These are phyloP conservation scores for Aspergillus arachidicola DNA, from an alignment of 2,329 filamentous ascomycete genomes.

Conservation along the genomic window DNA sequence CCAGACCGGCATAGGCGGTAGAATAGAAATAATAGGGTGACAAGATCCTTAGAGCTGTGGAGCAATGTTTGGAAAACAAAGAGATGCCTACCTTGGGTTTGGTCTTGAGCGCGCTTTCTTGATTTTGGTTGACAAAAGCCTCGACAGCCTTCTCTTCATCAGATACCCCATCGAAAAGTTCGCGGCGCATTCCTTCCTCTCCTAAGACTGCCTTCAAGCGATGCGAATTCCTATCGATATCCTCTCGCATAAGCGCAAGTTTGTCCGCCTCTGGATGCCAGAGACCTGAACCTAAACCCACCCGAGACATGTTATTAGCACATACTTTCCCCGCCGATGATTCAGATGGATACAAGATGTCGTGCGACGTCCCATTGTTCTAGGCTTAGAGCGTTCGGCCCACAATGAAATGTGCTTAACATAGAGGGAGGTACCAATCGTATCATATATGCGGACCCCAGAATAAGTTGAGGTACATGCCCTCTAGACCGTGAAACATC, in stretches of 20 bases:
- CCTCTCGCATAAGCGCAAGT: conserved; percentile 68
- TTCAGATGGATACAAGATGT: neutral
- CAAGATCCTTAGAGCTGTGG: neutral
- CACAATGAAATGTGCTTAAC: neutral
- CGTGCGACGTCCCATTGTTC: neutral
- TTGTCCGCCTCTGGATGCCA: conserved; percentile 74
- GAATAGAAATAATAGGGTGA: neutral
- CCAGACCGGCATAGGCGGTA: too few species aligned
- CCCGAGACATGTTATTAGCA: conserved; percentile 13
- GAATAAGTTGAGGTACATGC: neutral
- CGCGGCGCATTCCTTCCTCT: conserved; percentile 61
- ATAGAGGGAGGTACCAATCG: neutral
- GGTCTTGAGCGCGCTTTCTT: conserved; percentile 76
- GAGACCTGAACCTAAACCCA: conserved; percentile 67
- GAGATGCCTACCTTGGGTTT: conserved; percentile 71
- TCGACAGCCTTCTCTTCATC: conserved; percentile 63
- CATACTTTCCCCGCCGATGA: neutral
- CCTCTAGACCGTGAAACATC: neutral
- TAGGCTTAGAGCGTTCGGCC: neutral
- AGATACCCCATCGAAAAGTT: conserved; percentile 63
- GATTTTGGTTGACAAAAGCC: conserved; percentile 72
- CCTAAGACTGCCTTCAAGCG: conserved; percentile 70
- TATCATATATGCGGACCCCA: neutral
- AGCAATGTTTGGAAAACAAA: neutral
- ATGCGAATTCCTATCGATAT: conserved; percentile 73